phyloP scores from a whole-genome alignment of 106 monocot species.

The Posidonia australis region DNA sequence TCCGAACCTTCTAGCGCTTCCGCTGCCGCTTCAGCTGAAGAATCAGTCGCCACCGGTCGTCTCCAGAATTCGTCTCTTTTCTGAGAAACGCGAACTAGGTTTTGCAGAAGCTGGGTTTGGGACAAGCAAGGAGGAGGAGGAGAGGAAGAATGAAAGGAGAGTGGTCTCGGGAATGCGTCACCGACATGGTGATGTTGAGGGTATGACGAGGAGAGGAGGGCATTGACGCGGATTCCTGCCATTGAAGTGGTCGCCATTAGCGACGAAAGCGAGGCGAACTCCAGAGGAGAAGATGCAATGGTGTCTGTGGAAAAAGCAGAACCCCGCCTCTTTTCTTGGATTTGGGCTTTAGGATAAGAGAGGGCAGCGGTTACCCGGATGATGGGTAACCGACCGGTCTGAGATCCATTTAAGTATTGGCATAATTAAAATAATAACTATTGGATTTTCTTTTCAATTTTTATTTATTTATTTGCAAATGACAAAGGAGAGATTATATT shows the following conservation, averaged over 20 bases:
- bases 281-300: background rate
- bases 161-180: background rate
- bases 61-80: background rate
- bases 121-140: background rate
- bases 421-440: too few species aligned
- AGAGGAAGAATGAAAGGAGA: background rate
- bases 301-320: too few species aligned
- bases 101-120: background rate
- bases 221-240: background rate
- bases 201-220: conserved; percentile 2
- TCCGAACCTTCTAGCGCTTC: background rate
- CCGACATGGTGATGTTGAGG: background rate
- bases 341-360: too few species aligned
- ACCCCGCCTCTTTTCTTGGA: too few species aligned
- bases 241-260: background rate
- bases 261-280: background rate
- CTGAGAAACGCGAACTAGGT: background rate
- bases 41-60: background rate
- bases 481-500: too few species aligned
- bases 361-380: too few species aligned
- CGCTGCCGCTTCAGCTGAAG: background rate
- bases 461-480: too few species aligned
- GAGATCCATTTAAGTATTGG: too few species aligned
- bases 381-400: too few species aligned
- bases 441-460: too few species aligned